These are phyloP conservation scores for Kernera saxatilis DNA, from an alignment of 345 rosid species.

Conservation along the genomic window DNA sequence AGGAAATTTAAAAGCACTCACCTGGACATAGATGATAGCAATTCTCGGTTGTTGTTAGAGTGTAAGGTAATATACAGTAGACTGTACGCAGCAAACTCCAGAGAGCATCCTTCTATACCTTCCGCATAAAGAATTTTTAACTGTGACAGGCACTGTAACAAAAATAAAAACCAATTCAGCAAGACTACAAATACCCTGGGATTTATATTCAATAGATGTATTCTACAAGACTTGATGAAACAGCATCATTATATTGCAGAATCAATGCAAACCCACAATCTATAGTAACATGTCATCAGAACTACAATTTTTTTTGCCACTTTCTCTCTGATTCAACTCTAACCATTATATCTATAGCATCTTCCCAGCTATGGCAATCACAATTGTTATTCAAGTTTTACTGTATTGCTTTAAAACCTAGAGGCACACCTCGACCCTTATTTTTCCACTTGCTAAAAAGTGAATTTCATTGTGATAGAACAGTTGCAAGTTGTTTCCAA, in stretches of 20 bases:
- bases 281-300: background rate
- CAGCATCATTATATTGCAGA: background rate
- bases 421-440: background rate
- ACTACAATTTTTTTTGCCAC: background rate
- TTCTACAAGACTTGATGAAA: conserved; percentile 7
- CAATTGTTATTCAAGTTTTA: background rate
- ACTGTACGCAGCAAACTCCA: conserved; percentile 94
- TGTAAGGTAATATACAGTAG: conserved; percentile 84
- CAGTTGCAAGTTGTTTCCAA: background rate
- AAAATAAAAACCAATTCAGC: conserved; percentile 20
- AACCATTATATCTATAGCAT: background rate
- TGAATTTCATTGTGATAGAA: background rate
- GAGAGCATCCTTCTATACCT: conserved; percentile 84
- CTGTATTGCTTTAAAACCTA: background rate
- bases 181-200: background rate
- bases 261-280: background rate
- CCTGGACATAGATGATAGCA: conserved; percentile 90
- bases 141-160: conserved; percentile 89
- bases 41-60: conserved; percentile 79
- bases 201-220: background rate
- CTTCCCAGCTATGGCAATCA: background rate
- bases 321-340: background rate
- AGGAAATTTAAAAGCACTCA: conserved; percentile 27
- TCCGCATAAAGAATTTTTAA: conserved; percentile 83
- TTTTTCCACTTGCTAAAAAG: background rate